Percentiles rank a stretch among this genome's conserved stretches.
Conservation (phyloP, 2,329 filamentous ascomycete species). For the Hymenoscyphus fraxineus region DNA sequence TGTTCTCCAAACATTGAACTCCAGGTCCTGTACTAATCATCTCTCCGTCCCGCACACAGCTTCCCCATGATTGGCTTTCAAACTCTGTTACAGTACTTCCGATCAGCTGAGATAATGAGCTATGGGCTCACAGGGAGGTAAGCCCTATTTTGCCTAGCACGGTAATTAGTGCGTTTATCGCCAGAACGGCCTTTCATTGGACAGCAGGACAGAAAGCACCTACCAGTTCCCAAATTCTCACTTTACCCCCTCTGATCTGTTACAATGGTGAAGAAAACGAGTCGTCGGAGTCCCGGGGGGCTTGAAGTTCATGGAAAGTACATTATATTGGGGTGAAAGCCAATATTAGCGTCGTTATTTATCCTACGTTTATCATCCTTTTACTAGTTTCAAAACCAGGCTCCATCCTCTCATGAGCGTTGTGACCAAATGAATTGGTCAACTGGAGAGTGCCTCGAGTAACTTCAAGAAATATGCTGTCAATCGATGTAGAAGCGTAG, state of each 20-base stretch:
- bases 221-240: background rate
- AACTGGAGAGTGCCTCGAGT: background rate
- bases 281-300: background rate
- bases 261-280: background rate
- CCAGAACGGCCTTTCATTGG: background rate
- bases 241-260: background rate
- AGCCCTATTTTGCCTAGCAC: background rate
- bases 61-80: background rate
- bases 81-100: background rate
- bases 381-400: background rate
- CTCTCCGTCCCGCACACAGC: background rate
- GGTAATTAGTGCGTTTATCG: background rate
- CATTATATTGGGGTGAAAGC: background rate
- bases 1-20: background rate
- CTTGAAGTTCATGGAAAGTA: background rate
- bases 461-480: background rate
- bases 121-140: background rate
- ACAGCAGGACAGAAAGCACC: background rate
- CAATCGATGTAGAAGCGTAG: background rate
- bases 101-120: background rate
- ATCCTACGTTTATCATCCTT: background rate
- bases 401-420: background rate
- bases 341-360: background rate
- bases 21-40: background rate
- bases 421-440: background rate